Conservation (phyloP, 805 yeast species). For the Groenewaldozyma salmanticensis region DNA sequence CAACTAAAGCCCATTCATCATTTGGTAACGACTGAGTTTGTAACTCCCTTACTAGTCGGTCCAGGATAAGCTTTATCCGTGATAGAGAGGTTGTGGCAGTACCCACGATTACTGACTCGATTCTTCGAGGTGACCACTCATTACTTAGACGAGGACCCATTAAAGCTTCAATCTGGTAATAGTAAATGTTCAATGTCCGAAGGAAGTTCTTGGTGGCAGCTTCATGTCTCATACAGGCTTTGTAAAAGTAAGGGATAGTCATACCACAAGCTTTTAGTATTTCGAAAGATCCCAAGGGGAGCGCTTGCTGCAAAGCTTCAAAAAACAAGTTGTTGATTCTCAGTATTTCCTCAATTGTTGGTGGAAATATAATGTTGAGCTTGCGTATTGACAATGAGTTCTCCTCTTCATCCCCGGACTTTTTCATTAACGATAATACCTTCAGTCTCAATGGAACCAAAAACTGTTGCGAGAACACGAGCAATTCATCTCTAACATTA, state of each 20-base stretch:
- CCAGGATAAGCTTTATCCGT: conserved; percentile 57
- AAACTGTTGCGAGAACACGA: conserved; percentile 66
- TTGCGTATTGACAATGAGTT: conserved; percentile 48
- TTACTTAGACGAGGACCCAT: conserved; percentile 1
- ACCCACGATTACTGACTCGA: conserved; percentile 48
- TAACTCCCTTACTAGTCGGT: conserved; percentile 40
- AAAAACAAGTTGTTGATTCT: conserved; percentile 78
- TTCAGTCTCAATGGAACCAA: conserved; percentile 68
- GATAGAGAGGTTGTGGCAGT: conserved; percentile 64
- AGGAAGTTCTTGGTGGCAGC: conserved; percentile 73
- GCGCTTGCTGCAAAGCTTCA: conserved; percentile 61
- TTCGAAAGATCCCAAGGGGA: conserved; percentile 63
- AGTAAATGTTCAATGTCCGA: conserved; percentile 34
- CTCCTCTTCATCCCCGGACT: conserved; percentile 43
- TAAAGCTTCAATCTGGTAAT: conserved; percentile 24
- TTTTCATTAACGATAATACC: conserved; percentile 35
- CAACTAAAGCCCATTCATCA: conserved; percentile 35
- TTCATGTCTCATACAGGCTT: conserved; percentile 88
- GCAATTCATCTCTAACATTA: conserved; percentile 59
- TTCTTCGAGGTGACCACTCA: conserved; percentile 34
- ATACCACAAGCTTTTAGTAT: conserved; percentile 70
- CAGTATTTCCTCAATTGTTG: conserved; percentile 89
- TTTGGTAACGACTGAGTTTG: conserved; percentile 19
- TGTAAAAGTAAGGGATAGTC: conserved; percentile 82
- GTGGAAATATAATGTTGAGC: conserved; percentile 78